A percentile compares a stretch with the other conserved stretches of the same genome.
These are phyloP conservation scores for Lepidium campestre DNA, from an alignment of 441 rosid genomes.

Conservation along the genomic window DNA sequence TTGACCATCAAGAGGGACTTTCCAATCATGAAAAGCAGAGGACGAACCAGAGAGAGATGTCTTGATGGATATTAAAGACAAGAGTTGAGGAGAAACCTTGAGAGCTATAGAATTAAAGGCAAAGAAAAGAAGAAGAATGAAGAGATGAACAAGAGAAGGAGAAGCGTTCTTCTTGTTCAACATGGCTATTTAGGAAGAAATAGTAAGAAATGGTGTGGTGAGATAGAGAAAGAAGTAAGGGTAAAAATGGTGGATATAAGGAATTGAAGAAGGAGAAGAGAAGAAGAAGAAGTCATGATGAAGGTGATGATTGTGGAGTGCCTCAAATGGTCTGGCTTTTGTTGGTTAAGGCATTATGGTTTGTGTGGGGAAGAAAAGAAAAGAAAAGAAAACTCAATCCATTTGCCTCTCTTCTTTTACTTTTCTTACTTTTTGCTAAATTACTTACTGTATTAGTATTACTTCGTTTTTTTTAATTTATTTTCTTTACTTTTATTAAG, in stretches of 20 bases:
- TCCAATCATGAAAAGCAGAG: conserved; percentile 66
- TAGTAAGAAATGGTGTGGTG: conserved; percentile 10
- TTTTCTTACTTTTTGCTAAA: conserved; percentile 37
- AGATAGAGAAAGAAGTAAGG: conserved; percentile 29
- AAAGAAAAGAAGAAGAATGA: conserved; percentile 24
- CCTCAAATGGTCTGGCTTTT: conserved; percentile 34
- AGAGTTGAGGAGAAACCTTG: conserved; percentile 48
- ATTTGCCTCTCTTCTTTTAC: conserved; percentile 36
- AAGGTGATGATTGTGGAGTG: conserved; percentile 33
- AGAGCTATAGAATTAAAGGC: conserved; percentile 18
- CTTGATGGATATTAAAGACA: conserved; percentile 72
- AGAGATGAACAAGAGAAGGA: conserved; percentile 27
- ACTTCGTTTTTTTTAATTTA: background rate
- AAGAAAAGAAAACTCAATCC: conserved; percentile 17
- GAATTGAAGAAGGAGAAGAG: conserved; percentile 23
- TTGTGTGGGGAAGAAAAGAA: conserved; percentile 28
- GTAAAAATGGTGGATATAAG: conserved; percentile 44
- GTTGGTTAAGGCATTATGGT: conserved; percentile 31
- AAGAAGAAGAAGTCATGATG: conserved; percentile 55
- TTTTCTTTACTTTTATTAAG: background rate
- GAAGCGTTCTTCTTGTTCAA: conserved; percentile 26
- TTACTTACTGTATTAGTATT: background rate
- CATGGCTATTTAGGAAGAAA: conserved; percentile 40
- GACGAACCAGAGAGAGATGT: conserved; percentile 55
- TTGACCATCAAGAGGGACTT: conserved; percentile 20